A percentile compares a stretch with the other conserved stretches of the same genome.
Conservation (phyloP, 2,329 filamentous ascomycete species). For the Metarhizium sp. region DNA sequence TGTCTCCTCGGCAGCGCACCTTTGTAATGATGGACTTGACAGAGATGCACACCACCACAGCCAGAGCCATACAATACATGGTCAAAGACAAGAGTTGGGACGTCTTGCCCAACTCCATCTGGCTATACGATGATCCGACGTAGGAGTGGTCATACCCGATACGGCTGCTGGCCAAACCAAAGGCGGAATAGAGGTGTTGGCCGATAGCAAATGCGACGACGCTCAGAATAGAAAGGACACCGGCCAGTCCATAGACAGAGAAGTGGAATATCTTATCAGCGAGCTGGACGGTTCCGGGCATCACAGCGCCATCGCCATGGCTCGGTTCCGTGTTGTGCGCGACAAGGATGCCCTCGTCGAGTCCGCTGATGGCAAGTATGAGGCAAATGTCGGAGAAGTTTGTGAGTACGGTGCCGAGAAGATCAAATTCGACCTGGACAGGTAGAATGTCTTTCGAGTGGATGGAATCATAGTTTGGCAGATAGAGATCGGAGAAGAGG, state of each 20-base stretch:
- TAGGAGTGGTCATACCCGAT: not conserved
- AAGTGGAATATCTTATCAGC: slow-evolving; percentile 10
- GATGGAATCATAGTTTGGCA: not conserved
- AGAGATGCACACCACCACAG: slow-evolving; percentile 10
- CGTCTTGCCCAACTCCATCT: not conserved
- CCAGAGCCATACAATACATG: slow-evolving; percentile 9
- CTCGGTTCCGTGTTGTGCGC: slow-evolving; percentile 1
- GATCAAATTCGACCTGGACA: not conserved
- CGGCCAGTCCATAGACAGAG: slow-evolving; percentile 8
- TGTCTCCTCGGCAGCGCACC: slow-evolving; percentile 7
- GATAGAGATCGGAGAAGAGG: slow-evolving; percentile 1
- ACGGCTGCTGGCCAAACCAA: not conserved
- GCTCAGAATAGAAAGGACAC: slow-evolving; percentile 9
- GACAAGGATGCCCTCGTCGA: slow-evolving; percentile 13
- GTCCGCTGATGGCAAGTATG: slow-evolving; percentile 15
- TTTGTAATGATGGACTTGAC: slow-evolving; percentile 14
- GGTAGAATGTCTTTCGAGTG: not conserved
- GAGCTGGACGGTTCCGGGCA: not conserved
- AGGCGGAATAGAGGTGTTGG: slow-evolving; percentile 5
- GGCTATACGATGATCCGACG: not conserved
- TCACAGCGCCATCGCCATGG: not conserved
- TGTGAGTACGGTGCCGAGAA: slow-evolving; percentile 5
- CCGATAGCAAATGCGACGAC: slow-evolving; percentile 11
- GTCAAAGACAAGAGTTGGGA: slow-evolving; percentile 7
- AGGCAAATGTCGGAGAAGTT: slow-evolving; percentile 9